Evolutionary conservation across 1,284 basidiomycete species (phyloP), one percentile per base, ranked within the genome.

Genomic region (Ustilago loliicola): DNA sequence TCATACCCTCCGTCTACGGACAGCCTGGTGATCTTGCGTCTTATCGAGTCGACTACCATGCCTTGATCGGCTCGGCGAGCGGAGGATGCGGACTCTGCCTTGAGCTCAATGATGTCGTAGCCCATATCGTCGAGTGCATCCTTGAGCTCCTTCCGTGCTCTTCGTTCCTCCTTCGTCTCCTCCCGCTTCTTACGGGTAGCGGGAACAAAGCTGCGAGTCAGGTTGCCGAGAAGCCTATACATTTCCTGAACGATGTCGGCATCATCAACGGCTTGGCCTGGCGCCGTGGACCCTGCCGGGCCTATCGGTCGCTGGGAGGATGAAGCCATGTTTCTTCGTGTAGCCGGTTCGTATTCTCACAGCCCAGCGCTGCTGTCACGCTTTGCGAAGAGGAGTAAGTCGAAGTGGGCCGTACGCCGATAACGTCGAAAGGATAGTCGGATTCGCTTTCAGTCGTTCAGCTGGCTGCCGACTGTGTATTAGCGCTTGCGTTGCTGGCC

Each of bases 1-100:
- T 77, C 72, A 58, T 80, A 77, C 4, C 78, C 78, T 42, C 78
- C 78, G 19, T 80, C 78, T 2, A 75, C 72, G 19, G 74, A 77
- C 42, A 72, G 19, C 0, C 70, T 38, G 36, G 48, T 66, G 40
- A 77, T 66, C 48, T 78, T 78, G 57, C 76, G 67, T 30, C 64
- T 67, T 29, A 78, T 63, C 38, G 68, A 66, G 42, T 78, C 72
- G 51, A 63, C 40, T 10, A 66, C 51, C 51, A 57, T 59, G 48
- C 61, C 55, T 27, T 71, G 67, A 52, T 65, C 58, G n/a, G 55
- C 55, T 23, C 68, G 61, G 32, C 55, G 68, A 23, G 40, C 51
- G 17, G 57, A 48, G 2, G 61, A 55, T 4, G 68, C 52, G 3
- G 71, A 50, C 29, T 74, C 61, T 6, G 68, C 76, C 57, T 72